Percentiles rank a stretch among this genome's conserved stretches.
Conservation (phyloP, 2,329 filamentous ascomycete genomes). For the Stachybotrys chartarum region DNA sequence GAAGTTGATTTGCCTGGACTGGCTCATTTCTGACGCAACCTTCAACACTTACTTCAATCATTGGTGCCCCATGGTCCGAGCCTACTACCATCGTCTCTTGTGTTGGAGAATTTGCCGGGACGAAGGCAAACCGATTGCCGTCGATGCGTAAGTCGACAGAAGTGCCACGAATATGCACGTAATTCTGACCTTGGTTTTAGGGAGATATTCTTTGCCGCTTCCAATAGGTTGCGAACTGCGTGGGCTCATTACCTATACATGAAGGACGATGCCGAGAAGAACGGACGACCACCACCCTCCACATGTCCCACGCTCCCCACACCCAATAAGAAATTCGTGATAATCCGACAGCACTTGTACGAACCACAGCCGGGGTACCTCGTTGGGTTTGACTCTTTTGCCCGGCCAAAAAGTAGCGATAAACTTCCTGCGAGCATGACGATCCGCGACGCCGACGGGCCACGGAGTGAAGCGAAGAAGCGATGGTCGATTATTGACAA, state of each 20-base stretch:
- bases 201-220: slow-evolving; percentile 61
- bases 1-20: slow-evolving; percentile 61
- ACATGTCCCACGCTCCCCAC: slow-evolving; percentile 79
- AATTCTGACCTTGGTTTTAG: slow-evolving; percentile 34
- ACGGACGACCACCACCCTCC: slow-evolving; percentile 53
- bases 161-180: background rate
- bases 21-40: slow-evolving; percentile 65
- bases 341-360: slow-evolving; percentile 70
- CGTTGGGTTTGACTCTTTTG: slow-evolving; percentile 42
- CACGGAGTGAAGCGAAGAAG: slow-evolving; percentile 43
- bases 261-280: slow-evolving; percentile 56
- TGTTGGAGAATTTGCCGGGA: slow-evolving; percentile 85
- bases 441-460: slow-evolving; percentile 14
- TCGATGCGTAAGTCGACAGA: slow-evolving; percentile 54
- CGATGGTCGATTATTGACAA: slow-evolving; percentile 58
- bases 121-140: slow-evolving; percentile 55
- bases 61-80: slow-evolving; percentile 92
- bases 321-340: slow-evolving; percentile 78
- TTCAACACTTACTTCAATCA: slow-evolving; percentile 85
- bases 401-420: slow-evolving; percentile 17
- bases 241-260: slow-evolving; percentile 79
- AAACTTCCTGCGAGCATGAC: slow-evolving; percentile 13
- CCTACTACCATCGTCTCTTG: slow-evolving; percentile 84
- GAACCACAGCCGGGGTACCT: slow-evolving; percentile 39
- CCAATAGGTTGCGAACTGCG: slow-evolving; percentile 59